Base-by-base conservation (phyloP, 345 rosid species). In the Lepidium africanum region DNA sequence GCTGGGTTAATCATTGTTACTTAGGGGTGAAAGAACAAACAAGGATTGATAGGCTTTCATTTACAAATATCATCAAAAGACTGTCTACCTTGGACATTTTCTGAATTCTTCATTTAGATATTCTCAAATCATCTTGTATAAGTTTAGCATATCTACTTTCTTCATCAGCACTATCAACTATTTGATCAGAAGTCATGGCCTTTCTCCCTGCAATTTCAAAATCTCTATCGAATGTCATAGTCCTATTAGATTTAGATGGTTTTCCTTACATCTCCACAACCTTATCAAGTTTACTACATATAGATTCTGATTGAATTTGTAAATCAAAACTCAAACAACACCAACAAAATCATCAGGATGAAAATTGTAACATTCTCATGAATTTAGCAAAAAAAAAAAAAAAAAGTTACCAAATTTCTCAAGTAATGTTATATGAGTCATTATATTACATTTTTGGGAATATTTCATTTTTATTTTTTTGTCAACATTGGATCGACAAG, bases 111-210 rank as follows among this genome's bases (percentile, higher is more conserved):
- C 85, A 23, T 79, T n/a, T n/a, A n/a, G n/a, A n/a, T n/a, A 74
- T 74, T 86, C 97, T 61, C n/a, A n/a, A n/a, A n/a, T 86, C 91
- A 76, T 90, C 90, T 58, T 88, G 97, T 71, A 88, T 36, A 40
- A 90, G 33, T 53, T 75, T 85, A 30, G 92, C 98, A 54, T 78
- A 63, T 56, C 80, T 90, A 61, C 77, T 83, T 60, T 90, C 97
- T 42, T 88, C 92, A 40, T 81, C 89, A 69, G 64, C 63, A 9
- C 41, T 71, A 62, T 23, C 41, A 62, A 52, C 55, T 53, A 71
- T 60, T 58, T 67, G 47, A 60, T 33, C 37, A 43, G 74, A 25
- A 38, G 70, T 67, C 68, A 66, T 59, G 8, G 46, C 53, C 54
- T 68, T 19, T 6, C 52, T 45, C 50, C 65, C 73, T 27, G 15